These are phyloP conservation scores for Hippophae rhamnoides DNA, from an alignment of 306 rosid genomes.

Conservation along the genomic window DNA sequence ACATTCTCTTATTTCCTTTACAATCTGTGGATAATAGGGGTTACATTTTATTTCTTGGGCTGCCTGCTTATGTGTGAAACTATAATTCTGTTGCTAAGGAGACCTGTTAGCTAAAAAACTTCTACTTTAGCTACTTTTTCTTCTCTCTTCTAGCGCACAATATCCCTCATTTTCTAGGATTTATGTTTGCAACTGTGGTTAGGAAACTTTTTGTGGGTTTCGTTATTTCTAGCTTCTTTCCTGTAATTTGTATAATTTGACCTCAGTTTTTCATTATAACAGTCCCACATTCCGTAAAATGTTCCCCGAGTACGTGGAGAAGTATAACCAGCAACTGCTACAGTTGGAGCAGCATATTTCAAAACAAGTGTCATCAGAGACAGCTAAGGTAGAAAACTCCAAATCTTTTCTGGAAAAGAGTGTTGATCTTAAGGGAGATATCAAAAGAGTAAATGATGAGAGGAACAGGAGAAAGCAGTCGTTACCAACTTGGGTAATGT, in stretches of 20 bases:
- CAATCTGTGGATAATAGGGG: no score
- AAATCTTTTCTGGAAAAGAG: slow-evolving; percentile 33
- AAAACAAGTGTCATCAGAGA: slow-evolving; percentile 35
- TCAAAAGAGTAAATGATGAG: slow-evolving; percentile 30
- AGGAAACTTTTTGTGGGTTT: not conserved
- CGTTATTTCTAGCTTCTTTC: not conserved
- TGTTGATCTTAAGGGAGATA: slow-evolving; percentile 31
- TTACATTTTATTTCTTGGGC: no score
- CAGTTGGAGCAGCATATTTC: slow-evolving; percentile 40
- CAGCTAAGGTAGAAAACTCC: slow-evolving; percentile 29
- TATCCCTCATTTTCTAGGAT: no score
- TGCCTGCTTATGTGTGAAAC: no score
- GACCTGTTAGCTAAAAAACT: no score
- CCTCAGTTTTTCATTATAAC: slow-evolving; percentile 21
- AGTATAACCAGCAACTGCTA: slow-evolving; percentile 54
- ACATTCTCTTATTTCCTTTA: no score
- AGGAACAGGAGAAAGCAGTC: slow-evolving; percentile 39
- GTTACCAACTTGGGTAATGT: slow-evolving; percentile 90
- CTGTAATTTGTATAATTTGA: slow-evolving; percentile 8
- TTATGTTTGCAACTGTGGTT: not conserved
- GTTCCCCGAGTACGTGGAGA: slow-evolving; percentile 91
- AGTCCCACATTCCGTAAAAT: slow-evolving; percentile 78
- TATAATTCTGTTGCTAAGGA: no score
- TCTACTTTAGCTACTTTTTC: no score
- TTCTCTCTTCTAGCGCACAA: no score